Conservation (phyloP, 2,329 filamentous ascomycete species). For the Dactylellina leptospora region DNA sequence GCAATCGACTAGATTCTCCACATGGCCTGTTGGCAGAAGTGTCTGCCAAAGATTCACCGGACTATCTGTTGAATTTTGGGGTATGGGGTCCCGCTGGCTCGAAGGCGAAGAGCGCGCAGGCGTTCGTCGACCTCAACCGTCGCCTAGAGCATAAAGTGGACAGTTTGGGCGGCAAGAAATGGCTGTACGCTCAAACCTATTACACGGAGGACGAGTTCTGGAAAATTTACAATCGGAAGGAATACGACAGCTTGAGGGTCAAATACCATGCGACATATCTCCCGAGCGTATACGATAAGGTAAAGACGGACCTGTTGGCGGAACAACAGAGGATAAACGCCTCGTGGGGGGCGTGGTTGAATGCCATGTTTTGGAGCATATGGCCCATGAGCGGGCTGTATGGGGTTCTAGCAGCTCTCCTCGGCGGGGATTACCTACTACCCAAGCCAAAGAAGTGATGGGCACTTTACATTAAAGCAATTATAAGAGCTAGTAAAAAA, state of each 20-base stretch:
- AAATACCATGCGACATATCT: constrained; percentile 70
- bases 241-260: constrained; percentile 68
- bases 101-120: constrained; percentile 60
- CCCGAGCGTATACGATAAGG: constrained; percentile 74
- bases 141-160: constrained; percentile 69
- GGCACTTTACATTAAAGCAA: too few species aligned
- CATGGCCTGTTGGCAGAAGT: constrained; percentile 64
- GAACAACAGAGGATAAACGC: constrained; percentile 59
- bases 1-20: constrained; percentile 61
- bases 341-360: constrained; percentile 59
- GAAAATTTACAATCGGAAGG: constrained; percentile 69
- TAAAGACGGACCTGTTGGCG: constrained; percentile 64
- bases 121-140: constrained; percentile 68
- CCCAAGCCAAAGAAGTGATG: constrained; percentile 34
- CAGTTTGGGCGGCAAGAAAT: constrained; percentile 72
- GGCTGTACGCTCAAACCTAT: constrained; percentile 75
- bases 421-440: constrained; percentile 62
- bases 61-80: constrained; percentile 69
- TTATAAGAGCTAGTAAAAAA: neutral
- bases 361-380: constrained; percentile 59
- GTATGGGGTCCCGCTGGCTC: constrained; percentile 67
- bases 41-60: constrained; percentile 50
- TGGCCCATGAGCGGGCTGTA: constrained; percentile 70
- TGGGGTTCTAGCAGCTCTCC: constrained; percentile 69
- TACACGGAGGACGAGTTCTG: constrained; percentile 75